phyloP scores from a whole-genome alignment of 768 basidiomycete species.

The Tephrocybe sp. region DNA sequence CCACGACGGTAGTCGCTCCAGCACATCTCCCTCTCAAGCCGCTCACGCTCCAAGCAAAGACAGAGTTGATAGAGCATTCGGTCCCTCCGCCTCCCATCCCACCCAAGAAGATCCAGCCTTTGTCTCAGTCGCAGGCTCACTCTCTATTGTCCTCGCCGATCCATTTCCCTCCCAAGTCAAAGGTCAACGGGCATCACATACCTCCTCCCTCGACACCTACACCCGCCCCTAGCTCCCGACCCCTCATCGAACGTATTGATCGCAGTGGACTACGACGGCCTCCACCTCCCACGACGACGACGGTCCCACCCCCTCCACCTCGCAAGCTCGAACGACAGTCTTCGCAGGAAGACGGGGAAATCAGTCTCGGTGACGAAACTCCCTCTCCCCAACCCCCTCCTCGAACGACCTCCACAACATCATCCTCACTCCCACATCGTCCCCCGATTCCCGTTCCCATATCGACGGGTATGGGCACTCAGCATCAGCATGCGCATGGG shows the following conservation, averaged over 20 bases:
- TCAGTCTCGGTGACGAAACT: conserved; percentile 27
- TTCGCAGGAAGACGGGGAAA: conserved; percentile 55
- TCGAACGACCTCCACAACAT: neutral
- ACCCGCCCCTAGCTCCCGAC: no score
- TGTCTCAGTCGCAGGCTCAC: no score
- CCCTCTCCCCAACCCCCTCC: conserved; percentile 11
- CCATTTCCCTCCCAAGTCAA: no score
- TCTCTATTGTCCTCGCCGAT: no score
- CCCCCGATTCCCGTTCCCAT: conserved; percentile 46
- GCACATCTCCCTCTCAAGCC: neutral
- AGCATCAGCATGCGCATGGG: no score
- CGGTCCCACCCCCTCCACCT: conserved; percentile 1
- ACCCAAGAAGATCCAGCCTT: neutral
- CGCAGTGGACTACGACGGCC: no score
- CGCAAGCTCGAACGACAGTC: no score
- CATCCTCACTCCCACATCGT: conserved; percentile 29
- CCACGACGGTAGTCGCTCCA: neutral
- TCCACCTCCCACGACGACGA: no score
- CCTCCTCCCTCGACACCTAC: no score
- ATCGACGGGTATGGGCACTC: neutral
- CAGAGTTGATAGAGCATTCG: conserved; percentile 16
- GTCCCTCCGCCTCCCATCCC: conserved; percentile 5
- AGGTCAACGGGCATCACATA: neutral
- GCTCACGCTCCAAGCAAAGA: conserved; percentile 16
- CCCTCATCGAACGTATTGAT: conserved; percentile 6